These are phyloP conservation scores for Hypoxylon sp. DNA, from an alignment of 2,329 filamentous ascomycete species.

Conservation along the genomic window DNA sequence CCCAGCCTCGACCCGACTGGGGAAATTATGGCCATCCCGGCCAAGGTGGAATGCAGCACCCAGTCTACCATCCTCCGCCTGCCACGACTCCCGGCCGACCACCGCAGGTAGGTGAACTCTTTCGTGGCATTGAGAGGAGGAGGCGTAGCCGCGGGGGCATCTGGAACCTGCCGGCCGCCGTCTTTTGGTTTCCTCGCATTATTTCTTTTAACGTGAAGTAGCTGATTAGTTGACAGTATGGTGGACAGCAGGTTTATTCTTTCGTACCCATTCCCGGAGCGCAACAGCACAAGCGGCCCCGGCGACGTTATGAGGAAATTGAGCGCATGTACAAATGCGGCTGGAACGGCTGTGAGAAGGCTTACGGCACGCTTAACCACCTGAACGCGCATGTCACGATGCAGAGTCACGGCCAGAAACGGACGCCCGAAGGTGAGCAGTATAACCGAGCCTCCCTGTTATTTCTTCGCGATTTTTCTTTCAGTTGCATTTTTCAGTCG, in stretches of 20 bases:
- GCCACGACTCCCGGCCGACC: conserved; percentile 63
- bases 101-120: conserved; percentile 63
- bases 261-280: conserved; percentile 97
- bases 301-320: conserved; percentile 95
- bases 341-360: conserved; percentile 98
- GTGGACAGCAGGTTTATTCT: conserved; percentile 81
- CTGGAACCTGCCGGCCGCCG: not conserved
- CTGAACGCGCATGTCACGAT: conserved; percentile 98
- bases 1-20: conserved; percentile 79
- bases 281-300: conserved; percentile 94
- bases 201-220: conserved; percentile 37
- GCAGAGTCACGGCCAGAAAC: conserved; percentile 94
- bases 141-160: no score
- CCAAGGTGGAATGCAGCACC: conserved; percentile 58
- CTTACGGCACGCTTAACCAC: conserved; percentile 96
- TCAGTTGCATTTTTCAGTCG: no score
- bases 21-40: conserved; percentile 65
- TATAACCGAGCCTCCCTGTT: no score
- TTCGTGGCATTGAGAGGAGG: not conserved
- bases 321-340: conserved; percentile 99
- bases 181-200: conserved; percentile 25
- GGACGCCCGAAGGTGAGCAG: conserved; percentile 95
- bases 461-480: no score
- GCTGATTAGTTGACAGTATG: conserved; percentile 49
- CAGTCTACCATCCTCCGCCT: conserved; percentile 64